Evolutionary conservation across 164 flowering plant genomes (phyloP).

Genomic region (Hamamelis virginiana): DNA sequence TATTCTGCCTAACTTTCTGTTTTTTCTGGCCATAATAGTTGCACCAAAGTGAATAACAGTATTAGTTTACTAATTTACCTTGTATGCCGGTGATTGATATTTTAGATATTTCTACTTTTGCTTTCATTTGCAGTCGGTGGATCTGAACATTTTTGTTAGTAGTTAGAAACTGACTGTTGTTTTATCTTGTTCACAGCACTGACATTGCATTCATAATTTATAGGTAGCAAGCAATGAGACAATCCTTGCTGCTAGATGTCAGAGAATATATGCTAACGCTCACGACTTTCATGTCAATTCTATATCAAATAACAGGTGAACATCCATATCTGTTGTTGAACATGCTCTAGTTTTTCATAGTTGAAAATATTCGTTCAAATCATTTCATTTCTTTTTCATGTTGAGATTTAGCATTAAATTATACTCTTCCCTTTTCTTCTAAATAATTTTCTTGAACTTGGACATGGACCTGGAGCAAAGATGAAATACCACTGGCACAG

Average conservation of each 20-base stretch:
- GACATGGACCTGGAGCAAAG: no score
- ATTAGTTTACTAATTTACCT: no score
- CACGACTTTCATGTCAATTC: conserved; percentile 99
- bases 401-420: no score
- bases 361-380: not conserved
- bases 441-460: no score
- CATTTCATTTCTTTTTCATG: not conserved
- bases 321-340: conserved; percentile 4
- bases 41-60: no score
- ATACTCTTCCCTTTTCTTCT: no score
- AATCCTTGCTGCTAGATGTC: conserved; percentile 84
- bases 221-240: conserved; percentile 88
- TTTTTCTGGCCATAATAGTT: not conserved
- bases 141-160: no score
- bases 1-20: conserved; percentile 23
- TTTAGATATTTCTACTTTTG: no score
- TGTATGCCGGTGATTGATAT: no score
- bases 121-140: no score
- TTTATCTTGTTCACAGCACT: not conserved
- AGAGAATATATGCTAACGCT: conserved; percentile 97
- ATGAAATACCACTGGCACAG: no score
- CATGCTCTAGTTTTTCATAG: not conserved
- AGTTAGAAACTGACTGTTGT: no score
- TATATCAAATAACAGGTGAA: conserved; percentile 93
- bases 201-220: conserved; percentile 14